Percentiles rank a stretch among this genome's conserved stretches.
These are phyloP conservation scores for Phytophthora fragariae DNA, from an alignment of 352 stramenopile species.

Conservation along the genomic window DNA sequence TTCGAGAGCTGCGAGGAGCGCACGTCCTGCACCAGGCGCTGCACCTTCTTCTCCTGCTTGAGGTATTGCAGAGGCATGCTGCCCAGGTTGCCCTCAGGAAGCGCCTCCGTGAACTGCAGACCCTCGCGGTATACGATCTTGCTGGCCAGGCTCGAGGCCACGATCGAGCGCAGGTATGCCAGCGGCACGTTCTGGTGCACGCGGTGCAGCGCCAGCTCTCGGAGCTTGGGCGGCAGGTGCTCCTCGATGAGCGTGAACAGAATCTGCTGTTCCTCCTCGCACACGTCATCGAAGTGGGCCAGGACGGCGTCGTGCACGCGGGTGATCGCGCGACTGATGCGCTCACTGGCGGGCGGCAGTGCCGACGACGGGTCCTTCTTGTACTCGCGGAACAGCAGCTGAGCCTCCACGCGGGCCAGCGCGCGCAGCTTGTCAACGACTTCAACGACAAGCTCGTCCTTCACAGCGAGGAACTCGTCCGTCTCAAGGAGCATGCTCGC, in stretches of 20 bases:
- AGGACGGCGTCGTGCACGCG: slow-evolving; percentile 95
- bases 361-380: slow-evolving; percentile 85
- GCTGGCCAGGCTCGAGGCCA: slow-evolving; percentile 95
- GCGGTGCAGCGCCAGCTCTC: slow-evolving; percentile 93
- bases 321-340: slow-evolving; percentile 97
- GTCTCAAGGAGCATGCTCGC: slow-evolving; percentile 96
- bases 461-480: slow-evolving; percentile 97
- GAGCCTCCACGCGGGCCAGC: slow-evolving; percentile 94
- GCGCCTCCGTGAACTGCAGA: slow-evolving; percentile 94
- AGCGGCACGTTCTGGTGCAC: slow-evolving; percentile 93
- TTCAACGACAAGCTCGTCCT: slow-evolving; percentile 93
- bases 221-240: slow-evolving; percentile 95
- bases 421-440: slow-evolving; percentile 95
- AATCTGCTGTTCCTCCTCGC: slow-evolving; percentile 79
- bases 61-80: slow-evolving; percentile 94
- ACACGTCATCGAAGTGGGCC: slow-evolving; percentile 92
- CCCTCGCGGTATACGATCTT: slow-evolving; percentile 99
- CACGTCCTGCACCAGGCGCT: slow-evolving; percentile 81
- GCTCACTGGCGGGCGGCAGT: slow-evolving; percentile 93
- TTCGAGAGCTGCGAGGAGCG: slow-evolving; percentile 56
- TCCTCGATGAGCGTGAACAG: slow-evolving; percentile 89
- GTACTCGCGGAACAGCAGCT: slow-evolving; percentile 98
- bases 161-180: slow-evolving; percentile 97
- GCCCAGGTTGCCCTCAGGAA: slow-evolving; percentile 92
- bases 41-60: slow-evolving; percentile 95